phyloP scores from a whole-genome alignment of 257 asterid species.

The Solanum bulbocastanum region DNA sequence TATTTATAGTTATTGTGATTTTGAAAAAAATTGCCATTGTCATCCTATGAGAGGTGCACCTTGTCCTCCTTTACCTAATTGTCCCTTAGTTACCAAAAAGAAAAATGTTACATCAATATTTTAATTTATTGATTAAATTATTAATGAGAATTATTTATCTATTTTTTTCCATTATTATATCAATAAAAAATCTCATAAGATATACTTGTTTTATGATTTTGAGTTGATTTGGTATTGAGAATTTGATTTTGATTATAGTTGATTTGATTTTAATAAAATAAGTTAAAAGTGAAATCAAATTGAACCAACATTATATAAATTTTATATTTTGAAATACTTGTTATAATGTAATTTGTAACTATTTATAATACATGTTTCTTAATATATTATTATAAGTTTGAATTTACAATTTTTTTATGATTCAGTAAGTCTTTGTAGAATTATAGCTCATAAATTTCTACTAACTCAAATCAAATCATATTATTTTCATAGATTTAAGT shows the following conservation, averaged over 20 bases:
- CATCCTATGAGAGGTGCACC: neutral
- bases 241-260: too few relatives aligned
- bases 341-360: too few relatives aligned
- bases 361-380: too few relatives aligned
- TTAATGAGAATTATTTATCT: neutral
- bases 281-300: too few relatives aligned
- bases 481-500: neutral
- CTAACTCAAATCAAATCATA: neutral
- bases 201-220: too few relatives aligned
- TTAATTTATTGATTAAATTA: neutral
- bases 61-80: neutral
- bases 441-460: neutral
- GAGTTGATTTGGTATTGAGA: too few relatives aligned
- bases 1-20: neutral
- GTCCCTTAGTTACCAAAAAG: neutral
- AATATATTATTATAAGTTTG: too few relatives aligned
- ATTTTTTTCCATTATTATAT: too few relatives aligned
- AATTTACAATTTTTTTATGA: neutral
- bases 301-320: too few relatives aligned
- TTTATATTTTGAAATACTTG: too few relatives aligned
- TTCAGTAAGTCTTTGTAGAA: neutral
- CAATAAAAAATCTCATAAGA: too few relatives aligned
- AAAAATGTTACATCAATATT: neutral
- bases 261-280: too few relatives aligned
- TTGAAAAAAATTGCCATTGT: neutral